These are phyloP conservation scores for Dactylis glomerata DNA, from an alignment of 176 grass and related monocot species.

Conservation along the genomic window DNA sequence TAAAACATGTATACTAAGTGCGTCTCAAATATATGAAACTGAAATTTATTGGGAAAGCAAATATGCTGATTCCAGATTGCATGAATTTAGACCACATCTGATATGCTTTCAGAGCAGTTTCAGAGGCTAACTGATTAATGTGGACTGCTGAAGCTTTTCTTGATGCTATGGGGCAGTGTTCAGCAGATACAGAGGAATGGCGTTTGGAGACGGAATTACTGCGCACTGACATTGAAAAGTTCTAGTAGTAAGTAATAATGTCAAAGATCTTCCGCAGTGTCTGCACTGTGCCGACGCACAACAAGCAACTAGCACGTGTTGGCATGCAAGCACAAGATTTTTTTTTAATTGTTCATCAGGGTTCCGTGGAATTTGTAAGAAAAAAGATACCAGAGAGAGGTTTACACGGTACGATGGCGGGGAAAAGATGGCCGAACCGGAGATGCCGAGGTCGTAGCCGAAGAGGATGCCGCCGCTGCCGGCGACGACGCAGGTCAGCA, in stretches of 20 bases:
- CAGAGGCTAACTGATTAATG: neutral
- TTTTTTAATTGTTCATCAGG: no score
- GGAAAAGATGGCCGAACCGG: conserved; percentile 22
- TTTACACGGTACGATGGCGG: neutral
- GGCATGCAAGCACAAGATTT: neutral
- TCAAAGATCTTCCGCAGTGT: no score
- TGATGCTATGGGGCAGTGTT: neutral
- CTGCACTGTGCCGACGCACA: neutral
- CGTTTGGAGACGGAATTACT: neutral
- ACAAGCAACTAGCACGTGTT: neutral
- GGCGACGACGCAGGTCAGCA: conserved; percentile 73
- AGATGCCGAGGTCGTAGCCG: conserved; percentile 94
- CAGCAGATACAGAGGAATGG: neutral
- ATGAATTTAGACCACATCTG: neutral
- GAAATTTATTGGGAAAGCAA: neutral
- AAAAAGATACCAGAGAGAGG: neutral
- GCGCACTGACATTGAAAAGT: neutral
- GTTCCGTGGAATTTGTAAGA: neutral
- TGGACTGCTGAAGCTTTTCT: neutral
- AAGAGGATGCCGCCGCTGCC: conserved; percentile 87
- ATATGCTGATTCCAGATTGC: neutral
- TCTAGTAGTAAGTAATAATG: neutral
- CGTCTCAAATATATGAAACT: neutral
- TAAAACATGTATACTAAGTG: no score
- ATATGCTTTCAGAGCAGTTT: neutral